Evolutionary conservation across 306 rosid species (phyloP).

Genomic region (Coriaria nepalensis): DNA sequence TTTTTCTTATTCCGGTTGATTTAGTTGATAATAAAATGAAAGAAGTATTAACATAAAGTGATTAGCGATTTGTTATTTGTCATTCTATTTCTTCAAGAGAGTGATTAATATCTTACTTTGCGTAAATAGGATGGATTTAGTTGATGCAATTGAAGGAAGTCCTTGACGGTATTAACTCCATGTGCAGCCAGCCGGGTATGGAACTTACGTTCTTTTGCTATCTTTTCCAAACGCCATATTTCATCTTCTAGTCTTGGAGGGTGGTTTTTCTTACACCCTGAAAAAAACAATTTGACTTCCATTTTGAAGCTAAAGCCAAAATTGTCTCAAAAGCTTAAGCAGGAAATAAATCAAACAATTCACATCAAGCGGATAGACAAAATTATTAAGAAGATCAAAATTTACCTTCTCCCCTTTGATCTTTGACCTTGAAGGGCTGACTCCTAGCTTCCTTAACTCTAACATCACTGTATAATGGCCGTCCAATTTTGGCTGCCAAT

Average conservation of each 20-base stretch:
- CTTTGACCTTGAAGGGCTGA: slow-evolving; percentile 11
- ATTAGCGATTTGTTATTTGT: background rate
- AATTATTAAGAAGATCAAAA: background rate
- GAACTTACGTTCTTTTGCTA: slow-evolving; percentile 9
- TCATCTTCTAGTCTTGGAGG: slow-evolving; percentile 10
- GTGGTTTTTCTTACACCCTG: slow-evolving; percentile 11
- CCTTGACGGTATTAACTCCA: background rate
- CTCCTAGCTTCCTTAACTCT: slow-evolving; percentile 11
- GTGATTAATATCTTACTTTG: slow-evolving; percentile 4
- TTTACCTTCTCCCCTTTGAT: slow-evolving; percentile 16
- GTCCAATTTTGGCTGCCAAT: slow-evolving; percentile 11
- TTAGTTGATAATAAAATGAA: no score
- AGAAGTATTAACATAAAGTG: no score
- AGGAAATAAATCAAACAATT: background rate
- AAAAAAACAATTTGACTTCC: background rate
- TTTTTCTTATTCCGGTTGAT: no score
- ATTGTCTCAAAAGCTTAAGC: background rate
- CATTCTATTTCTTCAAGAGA: background rate
- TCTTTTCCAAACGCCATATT: slow-evolving; percentile 16
- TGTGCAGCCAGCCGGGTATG: slow-evolving; percentile 5
- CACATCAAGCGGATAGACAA: background rate
- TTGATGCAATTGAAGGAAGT: slow-evolving; percentile 7
- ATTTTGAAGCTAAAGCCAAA: no score
- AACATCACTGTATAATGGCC: background rate
- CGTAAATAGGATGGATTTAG: slow-evolving; percentile 7